Evolutionary conservation across 2,329 filamentous ascomycete species (phyloP).

Genomic region (Pyricularia grisea): DNA sequence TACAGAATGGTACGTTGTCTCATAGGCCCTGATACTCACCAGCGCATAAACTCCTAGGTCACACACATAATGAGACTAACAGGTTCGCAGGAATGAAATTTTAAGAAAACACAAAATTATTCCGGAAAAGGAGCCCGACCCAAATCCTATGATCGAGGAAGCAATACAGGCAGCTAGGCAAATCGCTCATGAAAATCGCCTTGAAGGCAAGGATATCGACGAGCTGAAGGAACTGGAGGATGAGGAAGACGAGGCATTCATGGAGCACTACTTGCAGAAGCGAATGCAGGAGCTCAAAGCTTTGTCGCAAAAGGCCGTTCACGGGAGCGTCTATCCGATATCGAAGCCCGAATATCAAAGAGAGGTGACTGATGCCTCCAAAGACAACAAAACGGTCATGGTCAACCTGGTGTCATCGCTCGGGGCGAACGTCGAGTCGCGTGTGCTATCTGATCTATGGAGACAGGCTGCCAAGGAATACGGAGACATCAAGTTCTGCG

Average conservation of each 20-base stretch:
- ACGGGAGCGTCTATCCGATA: conserved; percentile 86
- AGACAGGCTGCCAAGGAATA: conserved; percentile 73
- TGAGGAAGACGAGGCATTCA: conserved; percentile 85
- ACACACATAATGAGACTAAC: conserved; percentile 4
- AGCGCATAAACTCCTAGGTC: background rate
- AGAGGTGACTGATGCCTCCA: conserved; percentile 86
- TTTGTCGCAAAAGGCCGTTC: conserved; percentile 66
- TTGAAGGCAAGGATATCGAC: conserved; percentile 91
- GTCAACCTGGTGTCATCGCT: conserved; percentile 75
- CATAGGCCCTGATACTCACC: background rate
- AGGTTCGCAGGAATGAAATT: conserved; percentile 77
- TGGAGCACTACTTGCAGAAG: conserved; percentile 80
- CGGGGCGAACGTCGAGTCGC: conserved; percentile 76
- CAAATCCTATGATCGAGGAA: conserved; percentile 93
- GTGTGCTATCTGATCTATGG: conserved; percentile 79
- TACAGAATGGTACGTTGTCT: conserved; percentile 74
- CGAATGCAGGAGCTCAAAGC: conserved; percentile 73
- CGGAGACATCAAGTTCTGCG: conserved; percentile 94
- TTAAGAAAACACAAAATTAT: conserved; percentile 94
- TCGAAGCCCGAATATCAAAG: conserved; percentile 89
- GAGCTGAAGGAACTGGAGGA: conserved; percentile 92
- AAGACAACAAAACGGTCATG: conserved; percentile 52
- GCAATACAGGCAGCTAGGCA: conserved; percentile 75
- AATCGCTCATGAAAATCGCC: conserved; percentile 80
- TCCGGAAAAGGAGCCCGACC: conserved; percentile 93